Conservation (phyloP, 768 basidiomycete species). For the Amanita inopinata region DNA sequence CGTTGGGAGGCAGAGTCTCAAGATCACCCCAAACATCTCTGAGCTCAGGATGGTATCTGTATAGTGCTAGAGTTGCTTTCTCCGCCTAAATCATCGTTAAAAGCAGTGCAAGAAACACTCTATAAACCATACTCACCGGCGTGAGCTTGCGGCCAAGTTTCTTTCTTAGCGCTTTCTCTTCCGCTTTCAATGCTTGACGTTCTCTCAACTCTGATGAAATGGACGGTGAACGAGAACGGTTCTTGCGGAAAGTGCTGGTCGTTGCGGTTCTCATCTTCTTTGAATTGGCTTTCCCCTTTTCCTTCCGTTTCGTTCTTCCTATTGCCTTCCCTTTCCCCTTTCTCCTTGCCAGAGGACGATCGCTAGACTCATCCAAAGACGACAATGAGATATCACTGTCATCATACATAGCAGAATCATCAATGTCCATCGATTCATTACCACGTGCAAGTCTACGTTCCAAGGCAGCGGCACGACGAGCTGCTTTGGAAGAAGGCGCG, state of each 20-base stretch:
- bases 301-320: slow-evolving; percentile 18
- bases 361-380: slow-evolving; percentile 26
- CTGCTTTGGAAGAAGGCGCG: slow-evolving; percentile 30
- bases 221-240: no score
- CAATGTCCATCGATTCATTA: slow-evolving; percentile 17
- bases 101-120: slow-evolving; percentile 1
- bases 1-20: slow-evolving; percentile 43
- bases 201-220: slow-evolving; percentile 15
- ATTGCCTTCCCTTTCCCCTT: slow-evolving; percentile 11
- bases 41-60: slow-evolving; percentile 72
- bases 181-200: slow-evolving; percentile 26
- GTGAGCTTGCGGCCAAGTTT: slow-evolving; percentile 71
- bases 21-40: slow-evolving; percentile 83
- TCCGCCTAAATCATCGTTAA: slow-evolving; percentile 46
- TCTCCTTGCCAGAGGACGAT: slow-evolving; percentile 22
- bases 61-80: slow-evolving; percentile 52
- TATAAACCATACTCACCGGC: slow-evolving; percentile 32
- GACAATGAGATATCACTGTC: slow-evolving; percentile 20
- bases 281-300: slow-evolving; percentile 19
- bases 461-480: slow-evolving; percentile 39
- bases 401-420: slow-evolving; percentile 9
- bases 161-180: slow-evolving; percentile 38
- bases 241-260: not conserved
- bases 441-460: slow-evolving; percentile 40
- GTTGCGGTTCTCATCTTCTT: slow-evolving; percentile 14